A percentile compares a stretch with the other conserved stretches of the same genome.
Evolutionary conservation across 495 filamentous ascomycete species (phyloP).

Genomic region (Trichodelitschia bisporula): DNA sequence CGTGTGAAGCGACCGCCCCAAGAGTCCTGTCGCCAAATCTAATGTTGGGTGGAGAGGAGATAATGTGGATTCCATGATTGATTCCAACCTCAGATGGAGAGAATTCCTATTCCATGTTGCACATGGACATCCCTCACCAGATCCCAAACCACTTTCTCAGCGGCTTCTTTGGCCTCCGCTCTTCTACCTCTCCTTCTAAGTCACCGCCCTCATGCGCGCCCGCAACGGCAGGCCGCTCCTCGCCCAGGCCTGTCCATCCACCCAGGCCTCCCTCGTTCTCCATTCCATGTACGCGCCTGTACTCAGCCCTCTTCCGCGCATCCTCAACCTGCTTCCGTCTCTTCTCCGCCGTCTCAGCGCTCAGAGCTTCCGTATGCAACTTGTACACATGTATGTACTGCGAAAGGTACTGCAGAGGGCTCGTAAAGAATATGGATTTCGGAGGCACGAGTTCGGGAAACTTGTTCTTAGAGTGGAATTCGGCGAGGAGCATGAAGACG

Average conservation of each 20-base stretch:
- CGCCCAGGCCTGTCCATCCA: slow-evolving; percentile 6
- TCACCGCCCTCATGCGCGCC: slow-evolving; percentile 2
- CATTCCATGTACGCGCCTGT: slow-evolving; percentile 60
- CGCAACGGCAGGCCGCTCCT: slow-evolving; percentile 6
- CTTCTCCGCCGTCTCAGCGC: slow-evolving; percentile 35
- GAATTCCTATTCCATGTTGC: no score
- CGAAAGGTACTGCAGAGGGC: slow-evolving; percentile 34
- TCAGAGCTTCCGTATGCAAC: slow-evolving; percentile 39
- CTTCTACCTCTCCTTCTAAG: background rate
- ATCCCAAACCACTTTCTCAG: slow-evolving; percentile 13
- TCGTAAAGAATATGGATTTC: slow-evolving; percentile 36
- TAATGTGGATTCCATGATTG: no score
- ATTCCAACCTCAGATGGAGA: no score
- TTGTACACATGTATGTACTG: slow-evolving; percentile 38
- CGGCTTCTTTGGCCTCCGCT: slow-evolving; percentile 7
- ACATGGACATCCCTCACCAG: no score
- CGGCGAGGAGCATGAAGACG: slow-evolving; percentile 36
- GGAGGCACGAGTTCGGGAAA: slow-evolving; percentile 33
- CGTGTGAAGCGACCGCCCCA: no score
- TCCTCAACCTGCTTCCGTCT: slow-evolving; percentile 47
- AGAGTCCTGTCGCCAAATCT: no score
- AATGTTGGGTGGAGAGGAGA: no score
- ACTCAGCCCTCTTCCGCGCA: slow-evolving; percentile 52
- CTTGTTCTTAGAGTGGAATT: slow-evolving; percentile 25
- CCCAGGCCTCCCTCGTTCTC: slow-evolving; percentile 13